phyloP scores from a whole-genome alignment of 352 stramenopile genomes.

The Lagenidium giganteum region DNA sequence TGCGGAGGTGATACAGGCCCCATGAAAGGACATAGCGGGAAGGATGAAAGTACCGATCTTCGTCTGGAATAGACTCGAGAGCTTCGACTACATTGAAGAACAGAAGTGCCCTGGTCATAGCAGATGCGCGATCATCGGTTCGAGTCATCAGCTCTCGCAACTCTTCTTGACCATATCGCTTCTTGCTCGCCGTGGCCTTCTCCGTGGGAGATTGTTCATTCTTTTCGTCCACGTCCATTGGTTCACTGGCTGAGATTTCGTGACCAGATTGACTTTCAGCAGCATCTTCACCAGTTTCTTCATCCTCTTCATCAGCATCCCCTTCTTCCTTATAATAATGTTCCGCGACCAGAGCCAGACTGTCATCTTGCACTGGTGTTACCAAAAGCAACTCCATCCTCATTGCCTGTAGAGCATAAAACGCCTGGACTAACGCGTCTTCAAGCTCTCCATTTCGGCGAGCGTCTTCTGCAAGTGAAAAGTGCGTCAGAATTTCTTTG shows the following conservation, averaged over 20 bases:
- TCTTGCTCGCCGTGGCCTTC: too few relatives aligned
- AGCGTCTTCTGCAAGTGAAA: slow-evolving; percentile 46
- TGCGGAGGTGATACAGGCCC: slow-evolving; percentile 51
- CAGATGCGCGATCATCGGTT: not conserved
- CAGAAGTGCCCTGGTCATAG: slow-evolving; percentile 29
- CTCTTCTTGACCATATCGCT: not conserved
- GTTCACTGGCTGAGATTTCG: too few relatives aligned
- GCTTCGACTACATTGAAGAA: slow-evolving; percentile 68
- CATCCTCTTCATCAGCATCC: slow-evolving; percentile 21
- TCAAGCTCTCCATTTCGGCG: slow-evolving; percentile 61
- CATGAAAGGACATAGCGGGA: slow-evolving; percentile 56
- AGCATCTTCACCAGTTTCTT: slow-evolving; percentile 1
- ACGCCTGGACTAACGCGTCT: slow-evolving; percentile 69
- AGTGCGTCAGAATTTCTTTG: slow-evolving; percentile 38
- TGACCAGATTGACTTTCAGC: too few relatives aligned
- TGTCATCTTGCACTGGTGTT: slow-evolving; percentile 16
- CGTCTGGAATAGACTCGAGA: slow-evolving; percentile 65
- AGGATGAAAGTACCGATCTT: slow-evolving; percentile 80
- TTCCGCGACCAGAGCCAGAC: slow-evolving; percentile 33
- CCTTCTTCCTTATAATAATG: slow-evolving; percentile 56
- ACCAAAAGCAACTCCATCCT: slow-evolving; percentile 42
- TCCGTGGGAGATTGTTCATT: too few relatives aligned
- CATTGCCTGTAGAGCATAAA: slow-evolving; percentile 68
- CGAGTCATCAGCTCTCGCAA: not conserved
- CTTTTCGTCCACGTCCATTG: not conserved